A percentile compares a stretch with the other conserved stretches of the same genome.
Evolutionary conservation across 2,329 filamentous ascomycete species (phyloP).

Genomic region (Neofusicoccum ribis): DNA sequence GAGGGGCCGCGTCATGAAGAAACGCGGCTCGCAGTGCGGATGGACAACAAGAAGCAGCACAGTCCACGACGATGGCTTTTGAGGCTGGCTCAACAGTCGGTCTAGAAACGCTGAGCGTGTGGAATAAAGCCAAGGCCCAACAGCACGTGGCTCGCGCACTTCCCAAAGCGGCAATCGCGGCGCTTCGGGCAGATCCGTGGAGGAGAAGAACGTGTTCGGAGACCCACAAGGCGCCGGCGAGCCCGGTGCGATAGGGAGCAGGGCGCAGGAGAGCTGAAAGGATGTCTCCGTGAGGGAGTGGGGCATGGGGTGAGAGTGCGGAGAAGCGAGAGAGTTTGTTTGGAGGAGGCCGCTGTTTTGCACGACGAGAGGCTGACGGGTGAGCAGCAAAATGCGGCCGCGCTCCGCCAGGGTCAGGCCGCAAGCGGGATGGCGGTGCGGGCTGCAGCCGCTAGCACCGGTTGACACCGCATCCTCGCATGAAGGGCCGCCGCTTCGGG

Average conservation of each 20-base stretch:
- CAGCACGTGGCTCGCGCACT: not conserved
- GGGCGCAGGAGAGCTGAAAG: not conserved
- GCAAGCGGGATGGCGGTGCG: not conserved
- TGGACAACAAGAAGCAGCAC: too few relatives aligned
- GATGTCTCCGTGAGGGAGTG: not conserved
- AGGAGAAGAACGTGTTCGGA: not conserved
- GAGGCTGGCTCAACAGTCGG: not conserved
- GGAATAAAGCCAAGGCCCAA: not conserved
- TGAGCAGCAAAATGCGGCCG: not conserved
- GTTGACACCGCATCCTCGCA: not conserved
- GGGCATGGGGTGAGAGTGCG: not conserved
- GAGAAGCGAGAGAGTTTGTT: not conserved
- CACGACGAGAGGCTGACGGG: not conserved
- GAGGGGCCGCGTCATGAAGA: not conserved
- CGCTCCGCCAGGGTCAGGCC: not conserved
- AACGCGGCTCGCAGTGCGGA: too few relatives aligned
- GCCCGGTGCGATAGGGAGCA: not conserved
- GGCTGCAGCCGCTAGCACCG: not conserved
- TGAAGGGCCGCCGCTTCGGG: not conserved
- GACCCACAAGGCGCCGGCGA: constrained; percentile 3
- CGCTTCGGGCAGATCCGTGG: not conserved
- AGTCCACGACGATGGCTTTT: not conserved
- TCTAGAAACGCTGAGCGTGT: not conserved
- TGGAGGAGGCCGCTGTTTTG: not conserved
- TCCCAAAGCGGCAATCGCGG: not conserved